Base-by-base conservation (phyloP, 2,329 filamentous ascomycete genomes). In the Aspergillus aculeatus region DNA sequence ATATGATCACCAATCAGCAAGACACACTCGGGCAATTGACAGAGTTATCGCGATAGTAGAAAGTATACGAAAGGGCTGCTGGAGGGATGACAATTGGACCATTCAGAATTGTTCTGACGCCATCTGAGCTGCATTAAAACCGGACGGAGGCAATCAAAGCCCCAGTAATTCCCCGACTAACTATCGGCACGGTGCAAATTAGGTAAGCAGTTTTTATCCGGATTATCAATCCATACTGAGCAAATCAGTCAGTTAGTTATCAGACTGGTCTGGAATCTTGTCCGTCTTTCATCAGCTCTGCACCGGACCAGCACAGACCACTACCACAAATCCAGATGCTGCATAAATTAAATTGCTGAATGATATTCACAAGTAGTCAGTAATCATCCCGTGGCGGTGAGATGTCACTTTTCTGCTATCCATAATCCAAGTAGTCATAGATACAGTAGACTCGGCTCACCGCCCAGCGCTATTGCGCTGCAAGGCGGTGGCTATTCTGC, bases 401-500 rank as follows among this genome's bases (percentile, higher is more conserved):
- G 26, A 29, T 9, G 7, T 29, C 26, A 9, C 7, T 29, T 29
- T 5, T 29, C 9, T 29, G 26, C 26, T 29, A 29, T 29, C 26
- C 7, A 26, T 26, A 26, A 26, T 26, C 24, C 24, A n/a, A n/a
- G n/a, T n/a, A n/a, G n/a, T n/a, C n/a, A n/a, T 26, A 26, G 9
- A 26, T 26, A 26, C 26, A 29, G 26, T 44, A 9, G 38, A 44
- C 14, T 44, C 38, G 6, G 38, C 38, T 44, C 16, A 44, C 38
- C 38, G 38, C 38, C 38, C 16, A 3, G 16, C 14, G 6, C 16
- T 6, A 7, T 19, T 3, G 38, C 32, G 11, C 16, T 5, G 5
- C 32, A n/a, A 32, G 52, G 52, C 52, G 52, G 52, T 47, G 23
- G 24, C n/a, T 1, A 23, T 55, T 55, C 53, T 55, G 53, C 53